These are phyloP conservation scores for Pichia eremophila DNA, from an alignment of 805 yeast species.

Conservation along the genomic window DNA sequence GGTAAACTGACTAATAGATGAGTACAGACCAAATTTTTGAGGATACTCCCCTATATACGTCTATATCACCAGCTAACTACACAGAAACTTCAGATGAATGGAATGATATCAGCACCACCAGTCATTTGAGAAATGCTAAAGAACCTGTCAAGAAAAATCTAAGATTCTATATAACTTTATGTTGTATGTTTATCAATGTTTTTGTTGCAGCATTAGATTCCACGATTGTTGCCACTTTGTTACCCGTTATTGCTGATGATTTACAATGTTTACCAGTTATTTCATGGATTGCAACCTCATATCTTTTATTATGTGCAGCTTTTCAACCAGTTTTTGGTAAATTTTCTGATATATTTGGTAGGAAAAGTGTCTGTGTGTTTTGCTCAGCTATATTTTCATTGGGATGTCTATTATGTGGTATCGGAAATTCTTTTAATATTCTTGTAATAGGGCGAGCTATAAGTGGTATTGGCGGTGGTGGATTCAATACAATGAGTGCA, in stretches of 20 bases:
- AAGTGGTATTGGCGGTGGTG: constrained; percentile 49
- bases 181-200: constrained; percentile 6
- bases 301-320: constrained; percentile 39
- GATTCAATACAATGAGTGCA: constrained; percentile 41
- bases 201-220: neutral
- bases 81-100: no score
- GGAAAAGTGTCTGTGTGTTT: constrained; percentile 35
- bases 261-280: constrained; percentile 22
- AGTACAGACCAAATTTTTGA: no score
- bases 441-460: constrained; percentile 42
- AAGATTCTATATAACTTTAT: neutral
- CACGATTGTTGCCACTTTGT: neutral
- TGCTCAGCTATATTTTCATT: constrained; percentile 32
- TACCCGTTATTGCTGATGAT: neutral
- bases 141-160: no score
- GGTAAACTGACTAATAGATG: no score
- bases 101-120: no score
- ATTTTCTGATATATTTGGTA: constrained; percentile 45
- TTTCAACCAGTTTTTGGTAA: constrained; percentile 48
- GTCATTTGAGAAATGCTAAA: no score
- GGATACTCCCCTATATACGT: no score
- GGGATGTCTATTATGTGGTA: constrained; percentile 42
- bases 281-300: constrained; percentile 52
- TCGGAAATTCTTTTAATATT: constrained; percentile 39
- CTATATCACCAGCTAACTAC: no score